phyloP scores from a whole-genome alignment of 176 grass and related monocot species.

The Musa itinerans region DNA sequence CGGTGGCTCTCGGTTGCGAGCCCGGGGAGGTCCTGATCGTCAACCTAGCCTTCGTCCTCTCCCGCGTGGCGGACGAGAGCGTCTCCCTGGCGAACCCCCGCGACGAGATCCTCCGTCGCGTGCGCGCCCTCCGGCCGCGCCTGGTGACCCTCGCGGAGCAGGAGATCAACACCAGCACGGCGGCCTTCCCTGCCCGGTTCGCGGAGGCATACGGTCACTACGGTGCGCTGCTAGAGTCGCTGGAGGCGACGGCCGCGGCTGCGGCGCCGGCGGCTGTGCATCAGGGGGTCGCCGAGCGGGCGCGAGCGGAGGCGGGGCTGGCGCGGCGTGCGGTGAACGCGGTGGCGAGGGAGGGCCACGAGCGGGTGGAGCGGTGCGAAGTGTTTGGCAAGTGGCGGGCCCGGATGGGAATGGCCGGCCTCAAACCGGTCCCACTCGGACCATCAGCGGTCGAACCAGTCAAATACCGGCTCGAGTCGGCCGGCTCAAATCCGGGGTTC shows the following conservation, averaged over 20 bases:
- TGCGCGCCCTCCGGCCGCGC: not conserved
- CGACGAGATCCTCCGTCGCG: slow-evolving; percentile 5
- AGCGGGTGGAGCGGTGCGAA: not conserved
- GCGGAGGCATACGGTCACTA: not conserved
- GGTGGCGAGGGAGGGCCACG: not conserved
- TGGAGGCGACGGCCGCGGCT: not conserved
- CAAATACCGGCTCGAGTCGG: not conserved
- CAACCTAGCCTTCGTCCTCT: slow-evolving; percentile 1
- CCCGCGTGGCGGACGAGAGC: not conserved
- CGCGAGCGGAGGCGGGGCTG: too few relatives aligned
- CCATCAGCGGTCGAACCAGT: not conserved
- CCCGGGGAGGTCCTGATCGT: not conserved
- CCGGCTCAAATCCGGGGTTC: not conserved
- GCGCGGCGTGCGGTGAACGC: not conserved
- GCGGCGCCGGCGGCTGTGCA: too few relatives aligned
- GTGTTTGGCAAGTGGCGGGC: not conserved
- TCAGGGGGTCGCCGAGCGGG: too few relatives aligned
- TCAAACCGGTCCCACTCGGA: not conserved
- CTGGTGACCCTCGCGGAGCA: not conserved
- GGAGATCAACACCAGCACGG: too few relatives aligned
- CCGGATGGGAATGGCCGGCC: not conserved
- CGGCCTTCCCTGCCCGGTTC: not conserved
- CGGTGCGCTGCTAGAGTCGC: not conserved
- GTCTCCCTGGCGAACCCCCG: not conserved
- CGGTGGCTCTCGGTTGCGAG: not conserved